These are phyloP conservation scores for Eucalyptus brandiana DNA, from an alignment of 345 rosid genomes.

Conservation along the genomic window DNA sequence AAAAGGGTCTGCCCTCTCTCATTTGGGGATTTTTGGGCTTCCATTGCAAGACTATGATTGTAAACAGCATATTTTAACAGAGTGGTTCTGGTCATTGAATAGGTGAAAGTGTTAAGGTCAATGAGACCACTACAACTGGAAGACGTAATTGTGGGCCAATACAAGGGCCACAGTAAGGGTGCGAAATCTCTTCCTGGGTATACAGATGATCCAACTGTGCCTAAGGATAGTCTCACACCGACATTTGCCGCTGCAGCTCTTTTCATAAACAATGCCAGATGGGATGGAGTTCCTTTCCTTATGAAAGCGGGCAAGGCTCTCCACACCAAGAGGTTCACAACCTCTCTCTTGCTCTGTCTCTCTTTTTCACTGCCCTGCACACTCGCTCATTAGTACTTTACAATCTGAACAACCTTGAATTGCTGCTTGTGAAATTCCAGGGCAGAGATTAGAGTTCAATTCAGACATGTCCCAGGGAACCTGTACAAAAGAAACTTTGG, in stretches of 20 bases:
- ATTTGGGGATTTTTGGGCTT: neutral
- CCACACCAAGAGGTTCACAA: slow-evolving; percentile 45
- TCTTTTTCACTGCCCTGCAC: neutral
- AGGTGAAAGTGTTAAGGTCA: slow-evolving; percentile 92
- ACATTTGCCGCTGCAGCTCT: slow-evolving; percentile 94
- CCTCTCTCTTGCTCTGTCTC: neutral
- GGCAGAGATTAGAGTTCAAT: slow-evolving; percentile 90
- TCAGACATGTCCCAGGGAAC: slow-evolving; percentile 88
- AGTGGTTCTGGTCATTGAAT: neutral
- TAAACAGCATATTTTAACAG: neutral
- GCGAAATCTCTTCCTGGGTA: slow-evolving; percentile 49
- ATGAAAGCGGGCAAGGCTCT: slow-evolving; percentile 97
- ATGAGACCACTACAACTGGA: slow-evolving; percentile 70
- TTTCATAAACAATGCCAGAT: slow-evolving; percentile 77
- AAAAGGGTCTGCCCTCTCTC: neutral
- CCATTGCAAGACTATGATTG: neutral
- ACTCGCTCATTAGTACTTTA: neutral
- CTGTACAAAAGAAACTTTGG: slow-evolving; percentile 64
- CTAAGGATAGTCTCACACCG: slow-evolving; percentile 63
- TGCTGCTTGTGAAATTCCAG: slow-evolving; percentile 5
- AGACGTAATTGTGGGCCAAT: slow-evolving; percentile 76
- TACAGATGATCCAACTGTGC: slow-evolving; percentile 69
- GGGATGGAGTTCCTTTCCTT: slow-evolving; percentile 96
- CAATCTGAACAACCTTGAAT: neutral
- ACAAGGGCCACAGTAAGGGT: slow-evolving; percentile 70